Evolutionary conservation across 176 grass and related monocot species (phyloP).

Genomic region (Lolium rigidum): DNA sequence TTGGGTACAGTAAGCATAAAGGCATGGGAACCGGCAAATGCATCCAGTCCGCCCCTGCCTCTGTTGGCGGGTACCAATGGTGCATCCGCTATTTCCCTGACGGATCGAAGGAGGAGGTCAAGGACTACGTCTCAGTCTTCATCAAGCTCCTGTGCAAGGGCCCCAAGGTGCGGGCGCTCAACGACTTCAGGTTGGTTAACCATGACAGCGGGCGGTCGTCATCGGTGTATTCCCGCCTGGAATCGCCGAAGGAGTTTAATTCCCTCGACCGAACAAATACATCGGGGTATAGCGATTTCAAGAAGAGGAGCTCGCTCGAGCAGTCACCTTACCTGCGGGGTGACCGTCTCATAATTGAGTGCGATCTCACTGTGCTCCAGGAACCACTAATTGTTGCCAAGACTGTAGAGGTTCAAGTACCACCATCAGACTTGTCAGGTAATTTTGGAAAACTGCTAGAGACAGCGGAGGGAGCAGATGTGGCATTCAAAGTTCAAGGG

Average conservation of each 20-base stretch:
- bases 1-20: neutral
- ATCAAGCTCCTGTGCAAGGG: neutral
- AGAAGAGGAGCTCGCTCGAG: neutral
- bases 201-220: neutral
- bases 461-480: neutral
- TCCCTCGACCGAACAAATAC: too few species aligned
- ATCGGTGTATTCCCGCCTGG: neutral
- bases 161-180: neutral
- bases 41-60: neutral
- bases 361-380: neutral
- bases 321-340: neutral
- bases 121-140: neutral
- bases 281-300: neutral
- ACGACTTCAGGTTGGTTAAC: neutral
- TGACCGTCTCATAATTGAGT: neutral
- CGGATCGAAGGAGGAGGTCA: too few species aligned
- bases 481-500: neutral
- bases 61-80: conserved; percentile 2
- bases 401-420: too few species aligned
- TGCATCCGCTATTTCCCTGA: conserved; percentile 18
- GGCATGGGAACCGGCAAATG: neutral
- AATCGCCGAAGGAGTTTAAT: neutral
- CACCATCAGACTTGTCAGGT: neutral
- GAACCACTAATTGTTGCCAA: neutral
- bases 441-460: neutral